phyloP scores from a whole-genome alignment of 164 flowering plant species.

The Warburgia ugandensis region DNA sequence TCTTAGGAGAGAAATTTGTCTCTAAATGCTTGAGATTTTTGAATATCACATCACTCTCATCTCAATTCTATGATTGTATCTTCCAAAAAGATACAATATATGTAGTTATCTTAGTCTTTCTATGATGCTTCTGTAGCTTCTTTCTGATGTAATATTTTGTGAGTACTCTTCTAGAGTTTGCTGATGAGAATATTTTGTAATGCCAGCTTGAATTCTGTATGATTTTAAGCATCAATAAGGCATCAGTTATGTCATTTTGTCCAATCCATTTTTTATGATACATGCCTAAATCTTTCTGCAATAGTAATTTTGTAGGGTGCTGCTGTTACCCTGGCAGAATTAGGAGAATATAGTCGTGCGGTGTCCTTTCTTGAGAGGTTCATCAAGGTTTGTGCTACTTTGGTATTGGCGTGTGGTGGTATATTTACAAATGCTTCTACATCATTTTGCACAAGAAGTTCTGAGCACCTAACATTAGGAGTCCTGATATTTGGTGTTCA shows the following conservation, averaged over 20 bases:
- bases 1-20: no score
- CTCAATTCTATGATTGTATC: no score
- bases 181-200: not conserved
- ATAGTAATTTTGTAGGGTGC: constrained; percentile 54
- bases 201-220: no score
- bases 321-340: constrained; percentile 69
- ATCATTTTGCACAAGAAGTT: not conserved
- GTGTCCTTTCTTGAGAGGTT: constrained; percentile 62
- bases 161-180: not conserved
- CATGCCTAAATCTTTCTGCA: constrained; percentile 6
- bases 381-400: constrained; percentile 39
- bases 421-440: not conserved
- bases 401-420: not conserved
- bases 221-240: not conserved
- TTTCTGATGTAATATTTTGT: no score
- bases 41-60: no score
- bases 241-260: not conserved
- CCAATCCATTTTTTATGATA: no score
- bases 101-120: no score
- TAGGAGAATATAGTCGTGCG: constrained; percentile 67
- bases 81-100: no score
- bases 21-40: no score
- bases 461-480: not conserved
- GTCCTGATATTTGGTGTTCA: constrained; percentile 12
- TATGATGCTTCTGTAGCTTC: no score